A percentile compares a stretch with the other conserved stretches of the same genome.
phyloP scores from a whole-genome alignment of 2,329 filamentous ascomycete species.

The Cephalotrichum gorgonifer region DNA sequence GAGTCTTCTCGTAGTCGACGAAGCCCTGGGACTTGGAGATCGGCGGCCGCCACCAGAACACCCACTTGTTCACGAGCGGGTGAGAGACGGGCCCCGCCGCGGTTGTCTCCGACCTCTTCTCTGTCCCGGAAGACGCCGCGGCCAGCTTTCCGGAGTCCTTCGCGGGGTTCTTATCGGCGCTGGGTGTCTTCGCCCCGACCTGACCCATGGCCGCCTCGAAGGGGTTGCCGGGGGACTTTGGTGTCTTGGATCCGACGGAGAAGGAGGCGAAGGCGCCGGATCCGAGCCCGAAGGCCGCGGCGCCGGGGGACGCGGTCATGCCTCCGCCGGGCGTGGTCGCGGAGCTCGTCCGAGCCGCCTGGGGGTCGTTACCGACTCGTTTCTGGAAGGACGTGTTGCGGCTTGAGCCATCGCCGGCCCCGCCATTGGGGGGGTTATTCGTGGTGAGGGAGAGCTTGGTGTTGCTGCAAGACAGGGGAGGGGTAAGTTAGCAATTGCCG shows the following conservation, averaged over 20 bases:
- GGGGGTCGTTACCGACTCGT: conserved; percentile 52
- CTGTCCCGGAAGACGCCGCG: conserved; percentile 18
- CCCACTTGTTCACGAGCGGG: conserved; percentile 76
- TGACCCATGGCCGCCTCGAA: conserved; percentile 63
- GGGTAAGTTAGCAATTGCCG: background rate
- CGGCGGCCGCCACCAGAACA: conserved; percentile 94
- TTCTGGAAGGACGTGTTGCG: conserved; percentile 58
- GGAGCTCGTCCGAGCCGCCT: conserved; percentile 55
- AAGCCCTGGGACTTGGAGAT: conserved; percentile 86
- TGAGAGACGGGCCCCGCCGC: conserved; percentile 16
- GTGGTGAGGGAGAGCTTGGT: conserved; percentile 89
- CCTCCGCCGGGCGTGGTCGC: conserved; percentile 61
- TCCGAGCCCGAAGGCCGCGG: conserved; percentile 85
- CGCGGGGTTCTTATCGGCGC: conserved; percentile 17
- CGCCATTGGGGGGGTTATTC: conserved; percentile 38
- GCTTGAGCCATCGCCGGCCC: conserved; percentile 43
- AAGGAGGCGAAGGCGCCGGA: conserved; percentile 90
- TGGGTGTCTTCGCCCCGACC: conserved; percentile 20
- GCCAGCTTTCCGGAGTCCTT: conserved; percentile 30
- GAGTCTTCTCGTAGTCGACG: conserved; percentile 92
- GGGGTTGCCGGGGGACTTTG: conserved; percentile 71
- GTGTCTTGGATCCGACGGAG: conserved; percentile 73
- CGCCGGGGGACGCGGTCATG: conserved; percentile 64
- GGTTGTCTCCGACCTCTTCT: background rate
- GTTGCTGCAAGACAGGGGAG: conserved; percentile 39